Evolutionary conservation across 306 rosid genomes (phyloP), one percentile per base, ranked within the genome.

Genomic region (Dalbergia oliveri): DNA sequence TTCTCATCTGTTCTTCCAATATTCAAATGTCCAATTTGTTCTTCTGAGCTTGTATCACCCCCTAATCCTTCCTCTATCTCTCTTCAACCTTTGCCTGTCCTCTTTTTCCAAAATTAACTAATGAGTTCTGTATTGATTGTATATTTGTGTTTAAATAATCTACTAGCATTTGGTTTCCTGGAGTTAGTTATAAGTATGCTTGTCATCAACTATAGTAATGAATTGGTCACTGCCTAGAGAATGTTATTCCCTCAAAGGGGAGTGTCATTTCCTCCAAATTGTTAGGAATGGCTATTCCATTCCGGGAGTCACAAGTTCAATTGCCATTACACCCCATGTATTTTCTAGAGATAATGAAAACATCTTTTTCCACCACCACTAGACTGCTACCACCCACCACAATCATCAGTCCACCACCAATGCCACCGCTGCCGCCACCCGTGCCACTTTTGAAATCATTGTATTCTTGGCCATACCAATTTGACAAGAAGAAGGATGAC

Each of bases 1-100:
- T n/a, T n/a, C n/a, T n/a, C n/a, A n/a, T n/a, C n/a, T n/a, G n/a
- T n/a, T n/a, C n/a, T n/a, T n/a, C n/a, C n/a, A n/a, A n/a, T n/a
- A n/a, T n/a, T n/a, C n/a, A n/a, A n/a, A n/a, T n/a, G n/a, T n/a
- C n/a, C n/a, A n/a, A n/a, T n/a, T n/a, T n/a, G n/a, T n/a, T n/a
- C n/a, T n/a, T n/a, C n/a, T n/a, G n/a, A n/a, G n/a, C n/a, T n/a
- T n/a, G n/a, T n/a, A n/a, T n/a, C n/a, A n/a, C n/a, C 26, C 50
- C 77, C 63, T 44, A 45, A 15, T 54, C 47, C 62, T 45, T 77
- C 15, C 33, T 57, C 43, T 4, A 5, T 44, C 79, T 23, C 60
- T 26, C 31, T 26, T 26, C 16, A 31, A 68, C 69, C 23, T 67
- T 43, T 47, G 18, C 19, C 14, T 66, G 44, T 57, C 63, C 60